phyloP scores from a whole-genome alignment of 345 rosid species.

The Reutealis trisperma region DNA sequence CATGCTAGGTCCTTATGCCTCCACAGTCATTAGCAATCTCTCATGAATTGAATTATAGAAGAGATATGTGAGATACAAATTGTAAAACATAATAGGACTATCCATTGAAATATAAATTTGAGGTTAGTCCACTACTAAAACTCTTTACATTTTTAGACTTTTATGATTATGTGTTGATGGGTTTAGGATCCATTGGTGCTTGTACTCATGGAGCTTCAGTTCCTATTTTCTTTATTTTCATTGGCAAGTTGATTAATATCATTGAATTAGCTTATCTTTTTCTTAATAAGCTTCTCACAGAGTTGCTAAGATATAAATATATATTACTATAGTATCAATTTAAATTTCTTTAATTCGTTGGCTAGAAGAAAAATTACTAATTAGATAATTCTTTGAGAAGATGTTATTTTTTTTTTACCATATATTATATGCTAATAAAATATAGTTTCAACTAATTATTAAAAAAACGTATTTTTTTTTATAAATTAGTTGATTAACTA shows the following conservation, averaged over 20 bases:
- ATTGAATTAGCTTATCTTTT: conserved; percentile 72
- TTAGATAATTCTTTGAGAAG: too few relatives aligned
- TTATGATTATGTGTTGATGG: conserved; percentile 78
- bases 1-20: too few relatives aligned
- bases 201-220: conserved; percentile 88
- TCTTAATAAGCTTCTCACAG: conserved; percentile 75
- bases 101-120: too few relatives aligned
- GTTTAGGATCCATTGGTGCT: conserved; percentile 85
- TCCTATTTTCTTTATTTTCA: conserved; percentile 88
- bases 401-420: too few relatives aligned
- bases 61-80: too few relatives aligned
- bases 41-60: too few relatives aligned
- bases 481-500: not conserved
- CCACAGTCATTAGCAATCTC: too few relatives aligned
- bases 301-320: conserved; percentile 73
- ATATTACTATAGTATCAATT: too few relatives aligned
- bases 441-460: too few relatives aligned
- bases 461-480: not conserved
- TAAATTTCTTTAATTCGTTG: too few relatives aligned
- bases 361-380: too few relatives aligned
- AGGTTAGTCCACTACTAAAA: conserved; percentile 43
- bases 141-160: conserved; percentile 78
- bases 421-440: not conserved
- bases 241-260: conserved; percentile 76
- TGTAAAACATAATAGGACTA: too few relatives aligned